Percentiles rank a stretch among this genome's conserved stretches.
Evolutionary conservation across 192 early-diverging fungal species (phyloP).

Genomic region (Coemansia sp.): DNA sequence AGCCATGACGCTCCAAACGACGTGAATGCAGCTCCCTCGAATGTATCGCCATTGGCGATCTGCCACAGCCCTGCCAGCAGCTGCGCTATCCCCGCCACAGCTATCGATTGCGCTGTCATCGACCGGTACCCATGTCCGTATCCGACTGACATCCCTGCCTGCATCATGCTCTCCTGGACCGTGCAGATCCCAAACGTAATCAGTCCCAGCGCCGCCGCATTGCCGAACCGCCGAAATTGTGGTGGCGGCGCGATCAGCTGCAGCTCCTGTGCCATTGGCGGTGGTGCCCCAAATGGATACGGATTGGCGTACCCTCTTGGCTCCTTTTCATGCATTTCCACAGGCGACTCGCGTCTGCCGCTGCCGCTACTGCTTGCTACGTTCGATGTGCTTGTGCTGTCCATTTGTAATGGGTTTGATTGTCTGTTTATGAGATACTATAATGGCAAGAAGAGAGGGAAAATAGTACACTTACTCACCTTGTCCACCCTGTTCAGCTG

Average conservation of each 20-base stretch:
- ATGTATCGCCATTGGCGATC: slow-evolving; percentile 53
- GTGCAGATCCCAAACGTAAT: slow-evolving; percentile 52
- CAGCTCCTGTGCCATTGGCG: slow-evolving; percentile 24
- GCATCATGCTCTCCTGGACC: slow-evolving; percentile 49
- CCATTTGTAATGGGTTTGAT: background rate
- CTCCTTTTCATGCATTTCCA: background rate
- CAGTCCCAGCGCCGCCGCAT: slow-evolving; percentile 44
- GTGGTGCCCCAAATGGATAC: background rate
- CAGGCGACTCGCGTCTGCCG: too few relatives aligned
- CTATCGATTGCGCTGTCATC: slow-evolving; percentile 36
- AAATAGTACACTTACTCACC: too few relatives aligned
- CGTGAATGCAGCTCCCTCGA: slow-evolving; percentile 50
- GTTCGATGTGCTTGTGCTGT: background rate
- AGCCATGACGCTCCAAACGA: slow-evolving; percentile 51
- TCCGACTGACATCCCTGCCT: slow-evolving; percentile 46
- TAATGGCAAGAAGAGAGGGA: background rate
- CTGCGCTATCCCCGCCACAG: slow-evolving; percentile 45
- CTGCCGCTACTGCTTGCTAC: background rate
- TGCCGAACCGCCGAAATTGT: slow-evolving; percentile 53
- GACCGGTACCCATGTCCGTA: slow-evolving; percentile 34
- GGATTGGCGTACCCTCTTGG: background rate
- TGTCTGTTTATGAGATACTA: too few relatives aligned
- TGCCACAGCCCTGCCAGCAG: slow-evolving; percentile 44
- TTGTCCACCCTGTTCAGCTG: too few relatives aligned
- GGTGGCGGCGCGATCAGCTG: slow-evolving; percentile 45